Evolutionary conservation across 2,329 filamentous ascomycete genomes (phyloP), one percentile per base, ranked within the genome.

Genomic region (Colletotrichum eremochloae): DNA sequence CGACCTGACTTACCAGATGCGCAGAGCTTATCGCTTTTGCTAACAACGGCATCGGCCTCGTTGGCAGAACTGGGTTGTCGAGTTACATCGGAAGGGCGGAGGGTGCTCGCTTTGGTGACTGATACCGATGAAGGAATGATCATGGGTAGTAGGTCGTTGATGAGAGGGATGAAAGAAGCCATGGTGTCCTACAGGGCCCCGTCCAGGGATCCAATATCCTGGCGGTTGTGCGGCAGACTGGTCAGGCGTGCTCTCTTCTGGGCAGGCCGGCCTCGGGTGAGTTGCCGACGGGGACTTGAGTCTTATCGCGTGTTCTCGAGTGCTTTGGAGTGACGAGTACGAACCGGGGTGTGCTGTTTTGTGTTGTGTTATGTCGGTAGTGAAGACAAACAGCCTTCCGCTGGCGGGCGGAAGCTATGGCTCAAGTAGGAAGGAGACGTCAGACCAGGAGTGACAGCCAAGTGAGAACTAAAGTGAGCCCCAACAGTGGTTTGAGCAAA

Each of bases 21-120:
- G 78, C 92, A 93, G 81, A 94, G 87, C 72, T 87, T 88, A 72
- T 91, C 88, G 66, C 88, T 90, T 79, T 89, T 87, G 77, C 88
- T 86, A 57, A 91, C 85, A 61, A 94, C 86, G n/a, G 91, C 92
- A 63, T 86, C 84, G 68, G 82, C 78, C 71, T 83, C 79, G 33
- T 77, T 76, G 40, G 80, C 78, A 12, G 79, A 76, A 0, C 75
- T 75, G 38, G 83, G 80, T 70, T 84, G 76, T 65, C 89, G 82
- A 48, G 86, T 82, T 56, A 80, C 77, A 71, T 60, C 20, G 64
- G 52, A 33, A 38, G 52, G n/a, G 18, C 60, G 48, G 67, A 73
- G 53, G 63, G 67, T 61, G 67, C 31, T 68, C 46, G 84, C 82
- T 73, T 83, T 85, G 42, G 87, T 87, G 68, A 92, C 82, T 65